phyloP scores from a whole-genome alignment of 495 filamentous ascomycete species.

The Mycothermus thermophilus region DNA sequence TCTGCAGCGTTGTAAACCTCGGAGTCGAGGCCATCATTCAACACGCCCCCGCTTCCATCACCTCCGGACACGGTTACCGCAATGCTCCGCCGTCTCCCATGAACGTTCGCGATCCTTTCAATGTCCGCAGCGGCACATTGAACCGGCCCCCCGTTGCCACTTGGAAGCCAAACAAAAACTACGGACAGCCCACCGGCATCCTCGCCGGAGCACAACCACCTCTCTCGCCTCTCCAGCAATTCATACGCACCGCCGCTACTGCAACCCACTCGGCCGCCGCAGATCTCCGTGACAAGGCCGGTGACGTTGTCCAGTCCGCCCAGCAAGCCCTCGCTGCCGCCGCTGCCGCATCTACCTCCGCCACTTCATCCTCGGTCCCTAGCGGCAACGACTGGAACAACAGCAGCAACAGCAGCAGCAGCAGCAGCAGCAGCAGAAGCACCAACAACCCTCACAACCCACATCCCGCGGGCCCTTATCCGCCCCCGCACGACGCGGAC shows the following conservation, averaged over 20 bases:
- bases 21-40: too few relatives aligned
- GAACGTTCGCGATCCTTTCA: conserved; percentile 13
- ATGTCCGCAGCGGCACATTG: conserved; percentile 5
- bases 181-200: not conserved
- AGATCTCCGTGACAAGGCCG: conserved; percentile 8
- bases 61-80: too few relatives aligned
- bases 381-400: not conserved
- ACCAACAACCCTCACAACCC: not conserved
- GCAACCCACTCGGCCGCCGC: conserved; percentile 9
- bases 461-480: too few relatives aligned
- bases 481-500: too few relatives aligned
- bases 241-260: conserved; percentile 9
- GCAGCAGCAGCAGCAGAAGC: not conserved
- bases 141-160: conserved; percentile 7
- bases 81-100: too few relatives aligned
- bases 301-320: conserved; percentile 4
- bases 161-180: conserved; percentile 7
- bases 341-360: not conserved
- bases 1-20: too few relatives aligned
- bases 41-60: too few relatives aligned
- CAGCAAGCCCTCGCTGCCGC: conserved; percentile 3
- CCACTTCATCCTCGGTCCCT: not conserved
- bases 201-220: not conserved
- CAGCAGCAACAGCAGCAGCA: not conserved
- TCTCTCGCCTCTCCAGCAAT: conserved; percentile 4